A percentile compares a stretch with the other conserved stretches of the same genome.
These are phyloP conservation scores for Pittosporum tobira DNA, from an alignment of 129 eudicot species.

Conservation along the genomic window DNA sequence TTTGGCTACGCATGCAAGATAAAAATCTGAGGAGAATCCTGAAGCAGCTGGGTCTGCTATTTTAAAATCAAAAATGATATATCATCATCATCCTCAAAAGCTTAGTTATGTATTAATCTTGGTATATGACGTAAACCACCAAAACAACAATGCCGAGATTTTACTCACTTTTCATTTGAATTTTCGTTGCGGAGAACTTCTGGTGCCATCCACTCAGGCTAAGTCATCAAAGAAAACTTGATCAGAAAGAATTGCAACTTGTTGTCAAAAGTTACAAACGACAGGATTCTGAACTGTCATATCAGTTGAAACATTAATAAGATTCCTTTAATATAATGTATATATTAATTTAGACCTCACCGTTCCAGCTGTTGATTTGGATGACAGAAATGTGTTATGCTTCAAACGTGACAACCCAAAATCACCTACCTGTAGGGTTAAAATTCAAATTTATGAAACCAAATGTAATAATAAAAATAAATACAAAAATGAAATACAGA, in stretches of 20 bases:
- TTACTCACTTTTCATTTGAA: constrained; percentile 88
- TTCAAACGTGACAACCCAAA: constrained; percentile 96
- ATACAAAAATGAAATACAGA: too few species aligned
- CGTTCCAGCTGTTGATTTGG: constrained; percentile 98
- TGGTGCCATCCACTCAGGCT: constrained; percentile 99
- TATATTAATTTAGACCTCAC: constrained; percentile 28
- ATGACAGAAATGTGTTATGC: constrained; percentile 94
- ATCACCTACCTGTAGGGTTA: constrained; percentile 69
- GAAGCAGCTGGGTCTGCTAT: too few species aligned
- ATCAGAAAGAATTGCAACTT: constrained; percentile 1
- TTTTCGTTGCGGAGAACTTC: constrained; percentile 93
- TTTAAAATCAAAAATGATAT: too few species aligned
- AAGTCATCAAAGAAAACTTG: constrained; percentile 18
- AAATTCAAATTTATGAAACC: neutral
- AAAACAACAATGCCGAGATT: neutral
- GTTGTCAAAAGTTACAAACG: neutral
- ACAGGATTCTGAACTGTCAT: neutral
- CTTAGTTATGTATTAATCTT: neutral
- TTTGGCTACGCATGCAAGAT: too few species aligned
- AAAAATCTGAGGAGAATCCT: too few species aligned
- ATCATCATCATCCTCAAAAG: too few species aligned
- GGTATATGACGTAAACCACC: too few species aligned
- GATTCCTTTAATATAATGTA: constrained; percentile 4
- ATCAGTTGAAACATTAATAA: neutral
- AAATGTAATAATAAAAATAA: too few species aligned